These are phyloP conservation scores for Sphagnum tenellum DNA, from an alignment of 225 moss, liverwort and hornwort genomes.

Conservation along the genomic window DNA sequence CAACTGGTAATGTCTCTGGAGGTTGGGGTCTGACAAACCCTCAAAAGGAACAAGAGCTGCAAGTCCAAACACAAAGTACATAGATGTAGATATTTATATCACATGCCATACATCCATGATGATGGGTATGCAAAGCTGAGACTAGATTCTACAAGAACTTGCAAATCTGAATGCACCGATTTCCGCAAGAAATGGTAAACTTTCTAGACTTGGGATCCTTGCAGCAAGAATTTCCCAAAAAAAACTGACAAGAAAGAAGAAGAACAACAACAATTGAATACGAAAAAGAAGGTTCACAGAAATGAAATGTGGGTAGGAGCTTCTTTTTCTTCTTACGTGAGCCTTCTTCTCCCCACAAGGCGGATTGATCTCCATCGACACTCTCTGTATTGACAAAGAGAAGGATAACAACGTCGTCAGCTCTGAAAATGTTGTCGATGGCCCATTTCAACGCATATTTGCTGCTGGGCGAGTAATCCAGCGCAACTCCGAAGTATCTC, in stretches of 20 bases:
- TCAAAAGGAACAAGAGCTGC: slow-evolving; percentile 55
- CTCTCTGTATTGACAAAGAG: slow-evolving; percentile 47
- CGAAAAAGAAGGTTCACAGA: background rate
- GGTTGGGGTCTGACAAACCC: slow-evolving; percentile 19
- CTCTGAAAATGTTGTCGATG: slow-evolving; percentile 47
- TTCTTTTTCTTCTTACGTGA: slow-evolving; percentile 25
- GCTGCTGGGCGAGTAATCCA: slow-evolving; percentile 62
- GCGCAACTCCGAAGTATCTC: slow-evolving; percentile 51
- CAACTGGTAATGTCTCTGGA: slow-evolving; percentile 33
- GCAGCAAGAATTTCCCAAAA: no score
- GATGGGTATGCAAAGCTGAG: no score
- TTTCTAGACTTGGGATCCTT: no score
- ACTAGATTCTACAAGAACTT: no score
- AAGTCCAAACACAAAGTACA: background rate
- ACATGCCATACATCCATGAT: no score
- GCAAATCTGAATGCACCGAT: no score
- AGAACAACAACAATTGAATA: no score
- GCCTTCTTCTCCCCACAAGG: slow-evolving; percentile 42
- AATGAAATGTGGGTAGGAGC: no score
- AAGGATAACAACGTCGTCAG: slow-evolving; percentile 46
- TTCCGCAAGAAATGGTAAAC: no score
- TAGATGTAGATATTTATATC: no score
- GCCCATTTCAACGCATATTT: slow-evolving; percentile 59
- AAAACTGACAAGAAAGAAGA: no score
- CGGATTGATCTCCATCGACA: slow-evolving; percentile 24